Evolutionary conservation across 805 yeast species (phyloP).

Genomic region (Candida germanica): DNA sequence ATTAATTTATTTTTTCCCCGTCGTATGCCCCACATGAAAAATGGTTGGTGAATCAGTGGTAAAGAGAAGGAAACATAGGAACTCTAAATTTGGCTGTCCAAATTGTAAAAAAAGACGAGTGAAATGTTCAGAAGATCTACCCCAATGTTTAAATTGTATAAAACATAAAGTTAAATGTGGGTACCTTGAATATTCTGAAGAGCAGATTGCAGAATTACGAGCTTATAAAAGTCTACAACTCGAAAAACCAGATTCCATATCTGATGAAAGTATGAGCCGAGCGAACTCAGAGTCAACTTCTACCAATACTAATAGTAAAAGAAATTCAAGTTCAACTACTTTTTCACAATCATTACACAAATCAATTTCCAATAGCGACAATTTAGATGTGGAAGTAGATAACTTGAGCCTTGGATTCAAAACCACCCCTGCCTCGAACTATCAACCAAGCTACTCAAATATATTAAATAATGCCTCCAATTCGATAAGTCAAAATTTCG

Average conservation of each 20-base stretch:
- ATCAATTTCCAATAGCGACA: background rate
- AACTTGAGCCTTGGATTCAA: conserved; percentile 16
- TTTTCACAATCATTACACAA: background rate
- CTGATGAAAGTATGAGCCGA: background rate
- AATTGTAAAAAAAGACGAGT: conserved; percentile 50
- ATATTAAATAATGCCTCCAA: conserved; percentile 12
- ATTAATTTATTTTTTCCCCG: background rate
- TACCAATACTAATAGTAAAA: background rate
- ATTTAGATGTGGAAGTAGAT: conserved; percentile 13
- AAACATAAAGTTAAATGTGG: conserved; percentile 41
- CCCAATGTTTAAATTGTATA: conserved; percentile 37
- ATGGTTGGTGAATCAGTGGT: conserved; percentile 1
- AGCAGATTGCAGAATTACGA: conserved; percentile 27
- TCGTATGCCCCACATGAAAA: background rate
- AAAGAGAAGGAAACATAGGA: conserved; percentile 28
- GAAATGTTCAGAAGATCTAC: conserved; percentile 44
- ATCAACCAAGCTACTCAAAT: conserved; percentile 10
- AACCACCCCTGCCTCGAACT: background rate
- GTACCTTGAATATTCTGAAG: conserved; percentile 32
- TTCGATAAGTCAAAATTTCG: conserved; percentile 27
- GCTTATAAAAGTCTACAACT: conserved; percentile 13
- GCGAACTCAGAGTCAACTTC: background rate
- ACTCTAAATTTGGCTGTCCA: conserved; percentile 45
- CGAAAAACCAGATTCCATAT: background rate
- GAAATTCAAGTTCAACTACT: background rate